Evolutionary conservation across 2,329 filamentous ascomycete genomes (phyloP).

Genomic region (Diaporthe capsici): DNA sequence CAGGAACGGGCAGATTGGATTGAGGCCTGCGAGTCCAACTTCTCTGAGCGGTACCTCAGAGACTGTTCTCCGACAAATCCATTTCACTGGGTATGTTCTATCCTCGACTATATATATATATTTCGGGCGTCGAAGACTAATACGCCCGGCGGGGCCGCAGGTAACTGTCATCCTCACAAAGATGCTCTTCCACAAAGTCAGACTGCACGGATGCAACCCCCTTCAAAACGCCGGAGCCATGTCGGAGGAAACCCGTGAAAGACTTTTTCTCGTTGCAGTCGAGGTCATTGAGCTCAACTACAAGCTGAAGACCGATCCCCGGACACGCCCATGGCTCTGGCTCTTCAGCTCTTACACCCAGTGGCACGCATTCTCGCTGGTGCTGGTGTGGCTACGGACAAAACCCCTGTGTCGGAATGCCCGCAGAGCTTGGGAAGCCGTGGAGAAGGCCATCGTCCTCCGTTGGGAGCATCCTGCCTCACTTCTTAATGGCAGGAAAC

Average conservation of each 20-base stretch:
- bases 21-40: background rate
- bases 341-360: slow-evolving; percentile 29
- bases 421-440: background rate
- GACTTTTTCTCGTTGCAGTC: slow-evolving; percentile 8
- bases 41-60: background rate
- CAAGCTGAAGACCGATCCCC: slow-evolving; percentile 4
- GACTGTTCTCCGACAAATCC: background rate
- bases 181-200: slow-evolving; percentile 24
- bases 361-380: slow-evolving; percentile 11
- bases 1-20: slow-evolving; percentile 7
- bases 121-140: background rate
- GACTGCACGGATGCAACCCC: slow-evolving; percentile 13
- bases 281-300: slow-evolving; percentile 19
- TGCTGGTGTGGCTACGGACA: slow-evolving; percentile 8
- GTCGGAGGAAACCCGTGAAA: background rate
- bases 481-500: background rate
- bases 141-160: background rate
- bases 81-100: background rate
- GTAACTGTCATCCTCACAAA: background rate
- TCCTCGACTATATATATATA: accelerated
- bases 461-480: slow-evolving; percentile 4
- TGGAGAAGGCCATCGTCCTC: slow-evolving; percentile 1
- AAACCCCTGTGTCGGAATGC: background rate
- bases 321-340: slow-evolving; percentile 12
- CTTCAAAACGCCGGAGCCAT: background rate